Percentiles rank a stretch among this genome's conserved stretches.
phyloP scores from a whole-genome alignment of 139 green algal species.

The Chlorella sp. region DNA sequence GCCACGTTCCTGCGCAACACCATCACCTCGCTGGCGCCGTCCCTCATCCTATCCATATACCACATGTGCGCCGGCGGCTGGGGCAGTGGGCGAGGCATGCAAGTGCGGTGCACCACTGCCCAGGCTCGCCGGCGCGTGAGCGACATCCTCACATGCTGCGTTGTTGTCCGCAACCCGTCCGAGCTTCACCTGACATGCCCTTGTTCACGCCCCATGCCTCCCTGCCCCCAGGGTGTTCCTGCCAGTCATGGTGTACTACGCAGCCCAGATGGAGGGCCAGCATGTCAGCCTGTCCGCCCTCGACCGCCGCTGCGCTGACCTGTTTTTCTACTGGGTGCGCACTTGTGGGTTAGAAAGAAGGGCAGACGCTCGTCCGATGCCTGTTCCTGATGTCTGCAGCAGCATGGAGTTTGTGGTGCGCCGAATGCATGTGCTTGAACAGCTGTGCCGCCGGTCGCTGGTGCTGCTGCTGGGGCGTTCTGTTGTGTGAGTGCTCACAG shows the following conservation, averaged over 20 bases:
- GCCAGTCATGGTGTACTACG: slow-evolving; percentile 70
- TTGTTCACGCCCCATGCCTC: neutral
- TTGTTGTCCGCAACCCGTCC: neutral
- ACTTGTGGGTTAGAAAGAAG: neutral
- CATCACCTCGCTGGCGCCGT: slow-evolving; percentile 76
- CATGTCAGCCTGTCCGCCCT: slow-evolving; percentile 42
- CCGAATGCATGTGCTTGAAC: too few relatives aligned
- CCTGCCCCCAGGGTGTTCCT: slow-evolving; percentile 59
- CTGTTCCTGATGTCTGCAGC: too few relatives aligned
- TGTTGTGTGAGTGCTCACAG: too few relatives aligned
- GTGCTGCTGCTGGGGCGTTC: too few relatives aligned
- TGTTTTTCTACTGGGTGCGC: slow-evolving; percentile 64
- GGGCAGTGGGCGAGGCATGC: neutral
- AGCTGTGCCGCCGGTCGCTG: too few relatives aligned
- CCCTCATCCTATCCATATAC: slow-evolving; percentile 82
- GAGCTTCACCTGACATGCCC: neutral
- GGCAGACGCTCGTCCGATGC: too few relatives aligned
- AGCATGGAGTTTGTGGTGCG: too few relatives aligned
- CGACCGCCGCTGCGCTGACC: slow-evolving; percentile 55
- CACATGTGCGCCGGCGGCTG: slow-evolving; percentile 48
- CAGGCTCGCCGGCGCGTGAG: neutral
- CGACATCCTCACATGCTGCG: neutral
- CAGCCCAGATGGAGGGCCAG: slow-evolving; percentile 56
- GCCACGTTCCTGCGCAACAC: slow-evolving; percentile 45
- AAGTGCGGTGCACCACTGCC: neutral